These are phyloP conservation scores for Ustilago sp. DNA, from an alignment of 1,284 basidiomycete species.

Conservation along the genomic window DNA sequence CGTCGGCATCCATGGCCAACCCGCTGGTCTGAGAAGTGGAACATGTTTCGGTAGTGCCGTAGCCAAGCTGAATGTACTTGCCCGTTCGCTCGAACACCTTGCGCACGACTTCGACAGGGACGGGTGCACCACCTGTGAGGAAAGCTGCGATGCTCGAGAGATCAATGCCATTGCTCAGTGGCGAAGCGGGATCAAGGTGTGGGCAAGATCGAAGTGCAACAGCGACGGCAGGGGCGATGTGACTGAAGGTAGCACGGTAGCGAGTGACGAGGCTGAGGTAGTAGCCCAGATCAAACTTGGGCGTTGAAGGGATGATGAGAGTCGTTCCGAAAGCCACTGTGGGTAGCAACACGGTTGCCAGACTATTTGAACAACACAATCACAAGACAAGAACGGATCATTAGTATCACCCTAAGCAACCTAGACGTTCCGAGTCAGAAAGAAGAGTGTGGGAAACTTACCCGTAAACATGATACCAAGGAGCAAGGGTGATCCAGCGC, in stretches of 20 bases:
- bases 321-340: slow-evolving; percentile 68
- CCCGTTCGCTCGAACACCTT: slow-evolving; percentile 68
- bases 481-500: slow-evolving; percentile 68
- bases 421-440: not conserved
- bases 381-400: not conserved
- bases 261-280: slow-evolving; percentile 68
- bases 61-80: slow-evolving; percentile 67
- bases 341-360: slow-evolving; percentile 65
- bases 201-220: slow-evolving; percentile 69
- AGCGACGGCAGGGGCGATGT: slow-evolving; percentile 71
- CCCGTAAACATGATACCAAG: slow-evolving; percentile 69
- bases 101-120: slow-evolving; percentile 67
- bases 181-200: slow-evolving; percentile 45
- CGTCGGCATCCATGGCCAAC: slow-evolving; percentile 33
- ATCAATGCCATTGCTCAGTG: slow-evolving; percentile 57
- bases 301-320: slow-evolving; percentile 60
- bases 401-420: not conserved
- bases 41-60: slow-evolving; percentile 56
- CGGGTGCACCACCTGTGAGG: slow-evolving; percentile 70
- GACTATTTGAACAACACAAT: not conserved
- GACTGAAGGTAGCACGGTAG: slow-evolving; percentile 68
- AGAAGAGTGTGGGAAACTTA: not conserved
- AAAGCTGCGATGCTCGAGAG: slow-evolving; percentile 67
- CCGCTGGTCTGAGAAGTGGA: slow-evolving; percentile 43
- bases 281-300: slow-evolving; percentile 67